A percentile compares a stretch with the other conserved stretches of the same genome.
Evolutionary conservation across 2,329 filamentous ascomycete species (phyloP).

Genomic region (Neonectria sp.): DNA sequence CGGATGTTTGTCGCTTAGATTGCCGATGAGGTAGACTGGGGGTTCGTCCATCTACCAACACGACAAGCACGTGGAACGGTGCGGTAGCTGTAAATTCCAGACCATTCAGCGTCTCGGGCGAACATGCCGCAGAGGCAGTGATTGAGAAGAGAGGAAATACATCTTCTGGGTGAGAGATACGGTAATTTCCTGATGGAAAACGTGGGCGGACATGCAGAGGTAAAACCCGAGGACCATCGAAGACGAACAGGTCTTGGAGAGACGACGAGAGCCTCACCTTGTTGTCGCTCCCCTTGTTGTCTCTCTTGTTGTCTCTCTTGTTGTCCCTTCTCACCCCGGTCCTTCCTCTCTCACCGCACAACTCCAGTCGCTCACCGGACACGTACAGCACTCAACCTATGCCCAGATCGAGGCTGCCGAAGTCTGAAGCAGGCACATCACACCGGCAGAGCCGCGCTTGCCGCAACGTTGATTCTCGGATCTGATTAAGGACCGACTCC

Average conservation of each 20-base stretch:
- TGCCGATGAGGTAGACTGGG: not conserved
- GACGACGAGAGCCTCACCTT: not conserved
- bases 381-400: not conserved
- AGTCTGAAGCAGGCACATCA: conserved; percentile 23
- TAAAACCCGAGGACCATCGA: too few relatives aligned
- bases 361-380: not conserved
- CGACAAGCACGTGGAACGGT: not conserved
- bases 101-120: not conserved
- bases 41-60: not conserved
- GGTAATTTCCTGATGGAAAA: not conserved
- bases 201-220: not conserved
- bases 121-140: too few relatives aligned
- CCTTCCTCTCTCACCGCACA: not conserved
- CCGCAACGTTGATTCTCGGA: conserved; percentile 14
- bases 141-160: not conserved
- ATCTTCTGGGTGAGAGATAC: not conserved
- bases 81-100: not conserved
- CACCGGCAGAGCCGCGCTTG: conserved; percentile 36
- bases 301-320: too few relatives aligned
- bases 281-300: not conserved
- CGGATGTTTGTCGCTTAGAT: not conserved
- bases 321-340: not conserved
- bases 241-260: not conserved
- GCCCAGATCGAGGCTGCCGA: not conserved
- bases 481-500: not conserved